These are phyloP conservation scores for Achaetomiella virescens DNA, from an alignment of 495 filamentous ascomycete species.

Conservation along the genomic window DNA sequence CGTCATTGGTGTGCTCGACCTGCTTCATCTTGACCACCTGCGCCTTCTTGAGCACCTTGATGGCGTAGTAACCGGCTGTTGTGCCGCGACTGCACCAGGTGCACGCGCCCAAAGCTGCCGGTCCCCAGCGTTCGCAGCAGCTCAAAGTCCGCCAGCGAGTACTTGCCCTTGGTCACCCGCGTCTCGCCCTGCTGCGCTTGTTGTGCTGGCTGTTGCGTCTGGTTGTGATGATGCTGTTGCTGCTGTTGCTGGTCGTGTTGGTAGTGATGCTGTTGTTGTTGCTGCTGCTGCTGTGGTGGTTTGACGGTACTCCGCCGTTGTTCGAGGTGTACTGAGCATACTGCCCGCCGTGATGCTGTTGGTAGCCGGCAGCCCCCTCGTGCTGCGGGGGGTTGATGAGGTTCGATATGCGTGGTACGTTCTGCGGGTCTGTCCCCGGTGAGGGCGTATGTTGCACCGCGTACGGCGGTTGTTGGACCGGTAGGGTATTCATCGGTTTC, in stretches of 20 bases:
- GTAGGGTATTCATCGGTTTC: constrained; percentile 32
- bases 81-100: constrained; percentile 92
- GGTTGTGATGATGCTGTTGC: constrained; percentile 20
- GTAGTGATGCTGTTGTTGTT: constrained; percentile 18
- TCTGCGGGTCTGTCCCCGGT: constrained; percentile 44
- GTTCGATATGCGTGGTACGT: constrained; percentile 62
- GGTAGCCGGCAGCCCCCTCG: constrained; percentile 37
- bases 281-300: constrained; percentile 22
- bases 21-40: constrained; percentile 99
- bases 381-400: constrained; percentile 59
- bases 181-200: constrained; percentile 20
- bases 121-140: constrained; percentile 89
- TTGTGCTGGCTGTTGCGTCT: constrained; percentile 17
- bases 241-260: constrained; percentile 17
- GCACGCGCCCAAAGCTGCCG: constrained; percentile 93
- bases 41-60: constrained; percentile 96
- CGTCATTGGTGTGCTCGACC: constrained; percentile 97
- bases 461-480: constrained; percentile 31
- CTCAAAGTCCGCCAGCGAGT: constrained; percentile 80
- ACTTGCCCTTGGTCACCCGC: constrained; percentile 94
- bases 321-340: neutral
- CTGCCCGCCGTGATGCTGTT: constrained; percentile 17
- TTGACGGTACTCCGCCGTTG: constrained; percentile 25
- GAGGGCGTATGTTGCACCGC: constrained; percentile 27
- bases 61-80: constrained; percentile 95